phyloP scores from a whole-genome alignment of 75 land plant genomes.

The Pinus taeda region DNA sequence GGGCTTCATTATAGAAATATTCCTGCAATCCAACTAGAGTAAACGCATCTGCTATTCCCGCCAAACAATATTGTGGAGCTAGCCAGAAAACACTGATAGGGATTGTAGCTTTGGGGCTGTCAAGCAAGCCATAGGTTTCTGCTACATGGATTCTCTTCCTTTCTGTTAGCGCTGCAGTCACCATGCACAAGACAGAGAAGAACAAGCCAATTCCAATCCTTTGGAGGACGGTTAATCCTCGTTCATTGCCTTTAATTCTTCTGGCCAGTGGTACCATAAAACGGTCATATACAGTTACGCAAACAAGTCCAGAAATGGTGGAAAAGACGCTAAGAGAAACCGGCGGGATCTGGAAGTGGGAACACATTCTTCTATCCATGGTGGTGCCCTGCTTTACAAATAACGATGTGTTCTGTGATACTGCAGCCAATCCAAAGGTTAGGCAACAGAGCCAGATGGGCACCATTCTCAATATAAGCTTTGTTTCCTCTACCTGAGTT shows the following conservation, averaged over 20 bases:
- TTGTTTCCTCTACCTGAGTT: constrained; percentile 47
- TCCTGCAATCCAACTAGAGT: constrained; percentile 34
- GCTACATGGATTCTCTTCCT: constrained; percentile 17
- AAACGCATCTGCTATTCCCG: constrained; percentile 42
- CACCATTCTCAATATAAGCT: constrained; percentile 30
- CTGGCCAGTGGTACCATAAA: constrained; percentile 28
- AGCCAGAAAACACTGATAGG: constrained; percentile 35
- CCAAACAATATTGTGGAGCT: constrained; percentile 28
- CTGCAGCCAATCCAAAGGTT: constrained; percentile 10
- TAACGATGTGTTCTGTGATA: constrained; percentile 22
- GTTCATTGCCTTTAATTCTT: constrained; percentile 5
- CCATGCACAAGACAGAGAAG: constrained; percentile 7
- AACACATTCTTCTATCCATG: constrained; percentile 21
- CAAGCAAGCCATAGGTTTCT: constrained; percentile 28
- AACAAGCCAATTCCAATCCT: constrained; percentile 23
- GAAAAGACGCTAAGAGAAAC: constrained; percentile 33
- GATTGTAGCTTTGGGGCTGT: constrained; percentile 21
- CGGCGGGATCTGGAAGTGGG: constrained; percentile 25
- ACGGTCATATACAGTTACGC: constrained; percentile 24
- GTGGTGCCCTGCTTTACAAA: constrained; percentile 33
- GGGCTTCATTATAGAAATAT: constrained; percentile 48
- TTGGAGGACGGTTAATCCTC: constrained; percentile 21
- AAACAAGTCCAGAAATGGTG: constrained; percentile 11
- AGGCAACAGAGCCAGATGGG: constrained; percentile 33
- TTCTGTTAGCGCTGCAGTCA: constrained; percentile 17